These are phyloP conservation scores for Acer campestre DNA, from an alignment of 345 rosid species.

Conservation along the genomic window DNA sequence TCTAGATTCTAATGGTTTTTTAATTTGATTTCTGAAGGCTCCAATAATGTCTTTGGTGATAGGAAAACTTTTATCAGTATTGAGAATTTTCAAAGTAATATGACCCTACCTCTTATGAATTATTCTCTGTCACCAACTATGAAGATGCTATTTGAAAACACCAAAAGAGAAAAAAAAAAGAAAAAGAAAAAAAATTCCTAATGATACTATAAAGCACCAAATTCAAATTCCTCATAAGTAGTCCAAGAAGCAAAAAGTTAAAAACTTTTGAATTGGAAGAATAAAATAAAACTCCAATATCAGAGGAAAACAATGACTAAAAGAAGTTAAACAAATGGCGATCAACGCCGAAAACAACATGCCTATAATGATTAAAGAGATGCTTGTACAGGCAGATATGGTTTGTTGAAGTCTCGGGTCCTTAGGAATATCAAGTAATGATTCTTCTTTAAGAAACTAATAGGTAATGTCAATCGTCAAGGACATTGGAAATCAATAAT, in stretches of 20 bases:
- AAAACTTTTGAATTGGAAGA: neutral
- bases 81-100: conserved; percentile 12
- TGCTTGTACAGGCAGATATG: conserved; percentile 11
- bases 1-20: neutral
- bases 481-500: neutral
- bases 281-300: neutral
- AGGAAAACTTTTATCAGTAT: neutral
- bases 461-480: neutral
- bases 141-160: conserved; percentile 13
- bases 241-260: conserved; percentile 5
- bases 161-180: neutral
- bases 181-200: neutral
- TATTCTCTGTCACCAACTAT: conserved; percentile 4
- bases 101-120: conserved; percentile 15
- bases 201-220: neutral
- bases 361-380: conserved; percentile 18
- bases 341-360: conserved; percentile 17
- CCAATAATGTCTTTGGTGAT: neutral
- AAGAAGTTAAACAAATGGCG: conserved; percentile 19
- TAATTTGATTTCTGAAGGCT: neutral
- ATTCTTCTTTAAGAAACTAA: neutral
- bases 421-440: neutral
- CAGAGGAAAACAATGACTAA: neutral
- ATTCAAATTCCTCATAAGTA: neutral
- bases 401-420: conserved; percentile 4